Evolutionary conservation across 108 stramenopile species (phyloP).

Genomic region (Halocafeteria seosinensis): DNA sequence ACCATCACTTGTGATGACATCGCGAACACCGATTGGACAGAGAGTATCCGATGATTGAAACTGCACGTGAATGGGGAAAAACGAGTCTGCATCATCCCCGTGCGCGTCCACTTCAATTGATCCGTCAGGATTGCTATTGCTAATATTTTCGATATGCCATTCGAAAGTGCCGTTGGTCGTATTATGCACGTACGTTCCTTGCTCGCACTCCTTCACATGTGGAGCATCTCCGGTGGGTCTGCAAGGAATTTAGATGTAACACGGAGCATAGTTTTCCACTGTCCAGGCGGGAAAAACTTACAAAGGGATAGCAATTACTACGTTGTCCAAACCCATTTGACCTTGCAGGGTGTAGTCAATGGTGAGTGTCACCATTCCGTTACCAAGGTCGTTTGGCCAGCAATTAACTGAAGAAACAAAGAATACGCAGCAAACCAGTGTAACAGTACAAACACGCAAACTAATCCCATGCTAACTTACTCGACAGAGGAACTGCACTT

Average conservation of each 20-base stretch:
- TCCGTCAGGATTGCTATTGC: constrained; percentile 16
- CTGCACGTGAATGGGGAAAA: constrained; percentile 29
- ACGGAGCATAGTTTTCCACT: background rate
- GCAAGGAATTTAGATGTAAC: no score
- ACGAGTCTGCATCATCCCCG: constrained; percentile 21
- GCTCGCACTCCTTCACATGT: constrained; percentile 3
- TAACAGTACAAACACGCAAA: no score
- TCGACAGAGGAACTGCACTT: no score
- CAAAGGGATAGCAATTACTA: constrained; percentile 24
- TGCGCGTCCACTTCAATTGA: constrained; percentile 25
- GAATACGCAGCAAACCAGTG: no score
- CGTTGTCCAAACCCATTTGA: constrained; percentile 21
- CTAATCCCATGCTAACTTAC: no score
- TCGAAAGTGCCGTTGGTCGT: constrained; percentile 14
- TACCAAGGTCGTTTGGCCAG: constrained; percentile 35
- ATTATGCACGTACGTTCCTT: constrained; percentile 18
- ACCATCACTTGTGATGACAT: no score
- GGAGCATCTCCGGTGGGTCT: no score
- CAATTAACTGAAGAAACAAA: no score
- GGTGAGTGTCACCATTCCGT: constrained; percentile 22
- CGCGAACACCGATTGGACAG: no score
- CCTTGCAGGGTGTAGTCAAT: constrained; percentile 26
- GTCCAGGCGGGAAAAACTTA: constrained; percentile 7
- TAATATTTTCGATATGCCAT: constrained; percentile 24
- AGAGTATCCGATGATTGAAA: constrained; percentile 11